Evolutionary conservation across 768 basidiomycete genomes (phyloP).

Genomic region (Melanogaster broomeanus): DNA sequence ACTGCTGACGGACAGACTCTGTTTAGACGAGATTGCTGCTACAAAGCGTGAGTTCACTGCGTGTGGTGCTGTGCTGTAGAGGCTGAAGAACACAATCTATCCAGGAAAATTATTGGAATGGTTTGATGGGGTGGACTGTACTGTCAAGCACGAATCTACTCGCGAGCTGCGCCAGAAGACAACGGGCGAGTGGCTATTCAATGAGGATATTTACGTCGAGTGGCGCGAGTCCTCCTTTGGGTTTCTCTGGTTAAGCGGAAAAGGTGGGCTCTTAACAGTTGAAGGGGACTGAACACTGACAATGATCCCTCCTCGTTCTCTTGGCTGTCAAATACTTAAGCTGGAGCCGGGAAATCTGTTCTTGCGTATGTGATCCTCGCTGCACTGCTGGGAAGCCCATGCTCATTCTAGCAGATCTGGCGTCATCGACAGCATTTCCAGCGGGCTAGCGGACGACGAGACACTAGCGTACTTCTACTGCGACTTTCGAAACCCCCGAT

Average conservation of each 20-base stretch:
- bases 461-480: conserved; percentile 10
- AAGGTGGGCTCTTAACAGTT: not conserved
- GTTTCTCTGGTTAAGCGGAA: conserved; percentile 12
- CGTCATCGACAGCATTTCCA: not conserved
- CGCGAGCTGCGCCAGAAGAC: not conserved
- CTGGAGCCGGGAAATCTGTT: not conserved
- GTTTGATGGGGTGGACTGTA: not conserved
- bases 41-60: no score
- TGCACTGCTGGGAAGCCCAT: no score
- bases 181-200: not conserved
- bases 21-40: no score
- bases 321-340: no score
- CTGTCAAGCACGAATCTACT: not conserved
- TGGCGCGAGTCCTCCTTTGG: not conserved
- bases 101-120: not conserved
- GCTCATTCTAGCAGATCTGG: not conserved
- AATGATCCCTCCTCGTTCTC: no score
- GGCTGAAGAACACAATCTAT: not conserved
- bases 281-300: no score
- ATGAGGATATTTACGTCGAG: not conserved
- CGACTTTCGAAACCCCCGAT: conserved; percentile 5
- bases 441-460: not conserved
- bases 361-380: not conserved
- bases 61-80: no score
- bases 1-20: no score